Percentiles rank a stretch among this genome's conserved stretches.
These are phyloP conservation scores for Nothophaeocryptopus gaeumannii DNA, from an alignment of 2,329 filamentous ascomycete genomes.

Conservation along the genomic window DNA sequence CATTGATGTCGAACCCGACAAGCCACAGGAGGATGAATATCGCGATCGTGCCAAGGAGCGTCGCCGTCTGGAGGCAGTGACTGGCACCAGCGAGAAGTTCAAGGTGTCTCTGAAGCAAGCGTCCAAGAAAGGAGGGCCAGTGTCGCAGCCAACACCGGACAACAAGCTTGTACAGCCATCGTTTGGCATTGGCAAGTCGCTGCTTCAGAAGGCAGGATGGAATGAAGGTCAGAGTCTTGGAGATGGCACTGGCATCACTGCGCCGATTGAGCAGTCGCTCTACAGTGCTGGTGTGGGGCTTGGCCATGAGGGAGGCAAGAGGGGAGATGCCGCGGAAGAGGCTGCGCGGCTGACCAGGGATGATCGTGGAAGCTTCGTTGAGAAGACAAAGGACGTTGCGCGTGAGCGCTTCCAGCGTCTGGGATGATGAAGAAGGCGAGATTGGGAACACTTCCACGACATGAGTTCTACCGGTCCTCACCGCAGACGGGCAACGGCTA, in stretches of 20 bases:
- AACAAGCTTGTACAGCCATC: constrained; percentile 33
- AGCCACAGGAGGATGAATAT: constrained; percentile 40
- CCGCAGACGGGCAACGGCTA: no score
- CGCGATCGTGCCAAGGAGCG: constrained; percentile 68
- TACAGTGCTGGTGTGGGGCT: constrained; percentile 68
- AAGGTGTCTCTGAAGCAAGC: constrained; percentile 27
- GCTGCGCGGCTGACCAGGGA: constrained; percentile 59
- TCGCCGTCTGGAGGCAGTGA: constrained; percentile 59
- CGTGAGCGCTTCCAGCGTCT: constrained; percentile 64
- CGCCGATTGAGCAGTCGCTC: constrained; percentile 61
- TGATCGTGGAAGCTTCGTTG: constrained; percentile 56
- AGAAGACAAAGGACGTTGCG: constrained; percentile 63
- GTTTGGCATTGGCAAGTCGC: constrained; percentile 28
- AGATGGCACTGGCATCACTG: constrained; percentile 58
- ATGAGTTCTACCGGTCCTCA: no score
- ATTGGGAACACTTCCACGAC: no score
- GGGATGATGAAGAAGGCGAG: constrained; percentile 19
- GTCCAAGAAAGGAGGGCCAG: constrained; percentile 11
- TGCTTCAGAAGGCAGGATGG: constrained; percentile 74
- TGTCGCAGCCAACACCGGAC: constrained; percentile 1
- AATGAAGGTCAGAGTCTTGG: constrained; percentile 63
- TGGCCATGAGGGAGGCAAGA: constrained; percentile 65
- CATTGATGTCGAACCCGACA: constrained; percentile 17
- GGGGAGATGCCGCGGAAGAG: constrained; percentile 65
- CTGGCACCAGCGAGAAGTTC: constrained; percentile 17